Evolutionary conservation across 1,284 basidiomycete species (phyloP).

Genomic region (Ceratobasidium sp.): DNA sequence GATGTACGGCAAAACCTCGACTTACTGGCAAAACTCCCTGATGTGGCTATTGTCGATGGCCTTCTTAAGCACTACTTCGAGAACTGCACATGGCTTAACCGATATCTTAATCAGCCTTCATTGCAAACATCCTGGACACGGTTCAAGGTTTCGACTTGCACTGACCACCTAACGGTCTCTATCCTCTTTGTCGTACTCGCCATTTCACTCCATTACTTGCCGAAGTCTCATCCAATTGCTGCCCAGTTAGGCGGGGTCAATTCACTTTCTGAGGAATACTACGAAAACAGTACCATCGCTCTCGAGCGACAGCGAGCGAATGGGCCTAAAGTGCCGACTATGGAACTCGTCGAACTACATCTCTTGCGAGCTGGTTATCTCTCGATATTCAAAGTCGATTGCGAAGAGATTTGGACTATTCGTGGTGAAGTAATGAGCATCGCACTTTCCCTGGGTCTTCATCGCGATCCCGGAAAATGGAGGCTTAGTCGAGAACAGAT

Average conservation of each 20-base stretch:
- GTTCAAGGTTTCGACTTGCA: slow-evolving; percentile 63
- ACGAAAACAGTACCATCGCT: slow-evolving; percentile 54
- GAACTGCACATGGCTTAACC: slow-evolving; percentile 85
- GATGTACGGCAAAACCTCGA: slow-evolving; percentile 68
- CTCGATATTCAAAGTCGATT: slow-evolving; percentile 73
- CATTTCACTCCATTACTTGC: slow-evolving; percentile 75
- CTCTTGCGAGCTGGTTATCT: slow-evolving; percentile 76
- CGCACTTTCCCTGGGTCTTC: slow-evolving; percentile 80
- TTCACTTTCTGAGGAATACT: slow-evolving; percentile 70
- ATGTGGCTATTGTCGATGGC: slow-evolving; percentile 71
- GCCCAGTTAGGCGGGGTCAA: slow-evolving; percentile 61
- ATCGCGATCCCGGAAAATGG: slow-evolving; percentile 80
- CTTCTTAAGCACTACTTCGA: slow-evolving; percentile 80
- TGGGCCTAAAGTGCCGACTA: slow-evolving; percentile 41
- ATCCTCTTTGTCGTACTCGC: slow-evolving; percentile 77
- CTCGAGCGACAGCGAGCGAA: slow-evolving; percentile 38
- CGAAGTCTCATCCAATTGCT: slow-evolving; percentile 65
- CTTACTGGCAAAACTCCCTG: slow-evolving; percentile 71
- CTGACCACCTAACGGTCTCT: slow-evolving; percentile 73
- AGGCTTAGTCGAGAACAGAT: slow-evolving; percentile 71
- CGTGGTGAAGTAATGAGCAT: slow-evolving; percentile 75
- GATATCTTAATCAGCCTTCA: slow-evolving; percentile 71
- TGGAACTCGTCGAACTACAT: slow-evolving; percentile 63
- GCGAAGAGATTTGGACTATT: slow-evolving; percentile 80
- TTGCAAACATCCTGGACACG: slow-evolving; percentile 73